phyloP scores from a whole-genome alignment of 768 basidiomycete species.

The Calvatia gigantea region DNA sequence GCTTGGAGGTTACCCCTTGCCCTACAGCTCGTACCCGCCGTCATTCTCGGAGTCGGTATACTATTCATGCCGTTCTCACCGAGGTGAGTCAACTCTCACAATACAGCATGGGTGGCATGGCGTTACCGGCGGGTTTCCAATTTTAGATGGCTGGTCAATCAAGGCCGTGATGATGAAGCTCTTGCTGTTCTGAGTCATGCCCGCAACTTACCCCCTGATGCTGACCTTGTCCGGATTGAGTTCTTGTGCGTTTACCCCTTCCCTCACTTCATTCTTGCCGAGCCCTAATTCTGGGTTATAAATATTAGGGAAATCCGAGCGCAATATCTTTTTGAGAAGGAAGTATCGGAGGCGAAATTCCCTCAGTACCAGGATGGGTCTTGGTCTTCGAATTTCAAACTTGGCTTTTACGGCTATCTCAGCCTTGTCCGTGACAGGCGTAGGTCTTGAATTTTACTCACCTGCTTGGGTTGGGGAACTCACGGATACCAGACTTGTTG shows the following conservation, averaged over 20 bases:
- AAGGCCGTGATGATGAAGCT: conserved; percentile 74
- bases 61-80: conserved; percentile 81
- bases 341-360: conserved; percentile 51
- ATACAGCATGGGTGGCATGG: background rate
- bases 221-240: conserved; percentile 69
- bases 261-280: background rate
- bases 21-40: conserved; percentile 70
- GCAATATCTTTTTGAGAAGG: conserved; percentile 70
- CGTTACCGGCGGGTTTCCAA: background rate
- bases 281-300: background rate
- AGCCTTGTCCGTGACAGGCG: conserved; percentile 55
- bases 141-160: conserved; percentile 69
- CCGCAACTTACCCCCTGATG: conserved; percentile 50
- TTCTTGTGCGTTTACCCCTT: conserved; percentile 48
- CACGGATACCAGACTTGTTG: conserved; percentile 41
- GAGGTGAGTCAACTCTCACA: conserved; percentile 33
- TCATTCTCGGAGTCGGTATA: conserved; percentile 68
- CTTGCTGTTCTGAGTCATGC: conserved; percentile 58
- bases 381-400: conserved; percentile 53
- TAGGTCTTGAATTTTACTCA: conserved; percentile 15
- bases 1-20: conserved; percentile 77
- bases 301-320: conserved; percentile 62
- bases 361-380: conserved; percentile 65
- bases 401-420: conserved; percentile 56
- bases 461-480: background rate